Evolutionary conservation across 139 green algal genomes (phyloP), one percentile per base, ranked within the genome.

Genomic region (Auxenochlorella protothecoides): DNA sequence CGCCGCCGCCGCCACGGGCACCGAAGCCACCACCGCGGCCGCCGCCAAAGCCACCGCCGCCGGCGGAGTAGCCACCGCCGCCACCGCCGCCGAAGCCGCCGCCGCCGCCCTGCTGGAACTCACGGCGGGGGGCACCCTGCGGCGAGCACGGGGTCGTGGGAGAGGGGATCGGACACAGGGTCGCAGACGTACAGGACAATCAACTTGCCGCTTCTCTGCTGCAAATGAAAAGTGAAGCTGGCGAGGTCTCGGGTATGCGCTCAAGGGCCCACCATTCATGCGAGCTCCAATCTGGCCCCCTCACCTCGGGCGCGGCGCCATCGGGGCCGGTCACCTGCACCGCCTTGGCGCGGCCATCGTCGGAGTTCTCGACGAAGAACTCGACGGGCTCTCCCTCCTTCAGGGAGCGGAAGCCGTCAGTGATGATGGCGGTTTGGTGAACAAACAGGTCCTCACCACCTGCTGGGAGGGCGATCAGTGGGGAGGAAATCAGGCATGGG

Each of bases 331-430:
- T 84, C 7, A 87, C 82, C 53, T 78, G 83, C 9, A 80, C 65
- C 4, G 80, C 83, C 74, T 84, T 84, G 55, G 81, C 80, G 11
- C 83, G 76, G 67, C 87, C 88, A 59, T 90, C 81, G 56, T 86
- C 82, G 57, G 66, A 72, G 56, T 64, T 78, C 66, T 93, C 87
- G 16, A 92, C 67, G 63, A 75, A 79, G 79, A 86, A 93, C 78
- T 93, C 88, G 4, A 93, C 88, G 13, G 71, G 55, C 78, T 93
- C 88, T 53, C 81, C 86, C 73, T 93, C 88, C 5, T 69, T 63
- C 55, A 93, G 81, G 69, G 75, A 86, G 66, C 88, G 84, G 86
- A 93, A 93, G 56, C 88, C 88, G 63, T 91, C 86, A n/a, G 80
- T 74, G 44, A 85, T 68, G 69, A 93, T 91, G 72, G 78, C 84